Evolutionary conservation across 1,284 basidiomycete genomes (phyloP), one percentile per base, ranked within the genome.

Genomic region (Chiua sp.): DNA sequence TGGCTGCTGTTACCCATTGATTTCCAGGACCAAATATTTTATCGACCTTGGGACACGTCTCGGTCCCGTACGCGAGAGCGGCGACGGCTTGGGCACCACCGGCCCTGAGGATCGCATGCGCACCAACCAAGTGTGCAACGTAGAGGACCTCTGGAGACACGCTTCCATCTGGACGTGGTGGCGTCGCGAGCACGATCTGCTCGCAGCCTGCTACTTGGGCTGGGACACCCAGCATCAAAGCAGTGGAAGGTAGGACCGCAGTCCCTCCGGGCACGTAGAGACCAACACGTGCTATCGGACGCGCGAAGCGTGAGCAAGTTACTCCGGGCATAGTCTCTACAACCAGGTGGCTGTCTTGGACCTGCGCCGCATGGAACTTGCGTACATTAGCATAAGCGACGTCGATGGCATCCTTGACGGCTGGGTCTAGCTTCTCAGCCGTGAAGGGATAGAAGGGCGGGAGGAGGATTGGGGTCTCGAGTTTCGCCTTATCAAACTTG

Each of bases 21-120:
- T 99, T 99, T 28, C 98, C 98, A 4, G 98, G 98, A 22, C 98
- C 98, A 70, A 98, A 98, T 68, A 99, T 97, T 79, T 98, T 99
- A 83, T 99, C 98, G 20, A 99, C 98, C 79, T 99, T 99, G n/a
- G 96, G 95, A 11, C 97, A 95, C 4, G 90, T 91, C 72, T 91
- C 82, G 7, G 98, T 99, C 18, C 98, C 98, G 75, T 98, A 99
- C 2, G 98, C 98, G 78, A 99, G 83, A 0, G 96, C 97, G 18
- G 95, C 94, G n/a, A 99, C 87, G 3, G 98, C 98, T 74, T 99
- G 98, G 5, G 94, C 98, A 37, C 98, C 98, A 51, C 98, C 98
- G 7, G 96, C 96, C 75, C 93, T 94, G 64, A 98, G 81, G 63
- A 98, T 88, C 44, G 91, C 90, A 13, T 91, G 90, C 2, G 94